Base-by-base conservation (phyloP, 176 grass and related monocot species). In the Carex littledalei region DNA sequence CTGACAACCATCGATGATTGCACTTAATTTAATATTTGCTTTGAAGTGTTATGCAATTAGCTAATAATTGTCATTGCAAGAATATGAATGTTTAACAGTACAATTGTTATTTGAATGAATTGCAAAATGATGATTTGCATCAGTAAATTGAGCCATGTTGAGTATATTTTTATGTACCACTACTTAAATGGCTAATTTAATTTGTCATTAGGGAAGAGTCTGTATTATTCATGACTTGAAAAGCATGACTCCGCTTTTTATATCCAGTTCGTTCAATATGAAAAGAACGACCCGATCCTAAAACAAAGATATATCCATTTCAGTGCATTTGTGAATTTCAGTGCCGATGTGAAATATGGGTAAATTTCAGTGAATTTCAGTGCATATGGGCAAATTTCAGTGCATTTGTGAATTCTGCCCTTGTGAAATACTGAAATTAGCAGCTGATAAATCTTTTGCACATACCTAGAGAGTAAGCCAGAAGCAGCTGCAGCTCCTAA, bases 1-100 rank as follows among this genome's bases (percentile, higher is more conserved):
- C 94, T 93, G 80, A 12, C 50, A 71, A 0, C 12, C 47, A 29
- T 77, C 13, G 20, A 74, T 12, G 9, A 73, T 70, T 43, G 34
- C 34, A 43, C 2, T n/a, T 22, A 50, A 49, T 73, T 50, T 5
- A 76, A 53, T 54, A 14, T 15, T 75, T 22, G 0, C 0, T 53
- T 14, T 26, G 9, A 73, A 31, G 47, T 76, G 47, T 45, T 71
- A 45, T 45, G 16, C 3, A 70, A 70, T 70, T 70, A 71, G 68
- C 17, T 71, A 71, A 35, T 20, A 47, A 10, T 3, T 21, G 0
- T 62, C 18, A n/a, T 16, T n/a, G 34, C 34, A 70, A 71, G 68
- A 6, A 20, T 4, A 39, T 47, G 37, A 71, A 71, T 71, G 1
- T 17, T 39, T 71, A 71, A 1, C 1, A 32, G 24, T 14, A 32